A percentile compares a stretch with the other conserved stretches of the same genome.
Evolutionary conservation across 148 eudicot species (phyloP).

Genomic region (Rhododendron griersonianum): DNA sequence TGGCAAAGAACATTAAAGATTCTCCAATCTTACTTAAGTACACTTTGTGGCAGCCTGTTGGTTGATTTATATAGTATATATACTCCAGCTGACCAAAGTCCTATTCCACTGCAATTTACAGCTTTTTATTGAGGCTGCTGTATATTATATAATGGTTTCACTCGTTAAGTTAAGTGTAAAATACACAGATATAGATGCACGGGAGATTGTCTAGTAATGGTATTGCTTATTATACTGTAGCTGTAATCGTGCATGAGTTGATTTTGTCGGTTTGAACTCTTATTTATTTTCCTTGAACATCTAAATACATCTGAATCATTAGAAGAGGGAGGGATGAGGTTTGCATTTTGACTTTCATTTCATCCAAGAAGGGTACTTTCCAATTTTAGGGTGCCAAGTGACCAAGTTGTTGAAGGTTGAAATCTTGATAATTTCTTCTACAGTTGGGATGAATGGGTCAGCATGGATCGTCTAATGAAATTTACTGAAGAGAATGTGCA

Average conservation of each 20-base stretch:
- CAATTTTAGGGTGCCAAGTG: background rate
- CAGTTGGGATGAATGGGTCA: conserved; percentile 79
- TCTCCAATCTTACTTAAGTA: background rate
- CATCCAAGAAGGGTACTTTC: conserved; percentile 1
- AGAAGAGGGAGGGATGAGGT: background rate
- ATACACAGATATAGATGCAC: background rate
- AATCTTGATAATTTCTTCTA: background rate
- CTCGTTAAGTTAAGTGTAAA: background rate
- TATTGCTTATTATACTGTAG: background rate
- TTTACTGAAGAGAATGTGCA: conserved; percentile 42
- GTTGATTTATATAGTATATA: background rate
- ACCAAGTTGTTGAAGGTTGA: background rate
- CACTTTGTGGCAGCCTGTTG: background rate
- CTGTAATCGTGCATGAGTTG: background rate
- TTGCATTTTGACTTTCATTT: background rate
- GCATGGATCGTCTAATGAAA: conserved; percentile 37
- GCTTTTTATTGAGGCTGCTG: background rate
- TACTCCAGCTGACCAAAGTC: background rate
- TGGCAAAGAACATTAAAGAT: background rate
- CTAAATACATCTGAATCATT: background rate
- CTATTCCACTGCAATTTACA: background rate
- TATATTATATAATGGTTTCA: background rate
- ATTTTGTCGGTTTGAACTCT: background rate
- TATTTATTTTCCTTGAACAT: background rate
- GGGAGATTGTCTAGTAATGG: background rate